phyloP scores from a whole-genome alignment of 129 eudicot genomes.

The Escallonia herrerae region DNA sequence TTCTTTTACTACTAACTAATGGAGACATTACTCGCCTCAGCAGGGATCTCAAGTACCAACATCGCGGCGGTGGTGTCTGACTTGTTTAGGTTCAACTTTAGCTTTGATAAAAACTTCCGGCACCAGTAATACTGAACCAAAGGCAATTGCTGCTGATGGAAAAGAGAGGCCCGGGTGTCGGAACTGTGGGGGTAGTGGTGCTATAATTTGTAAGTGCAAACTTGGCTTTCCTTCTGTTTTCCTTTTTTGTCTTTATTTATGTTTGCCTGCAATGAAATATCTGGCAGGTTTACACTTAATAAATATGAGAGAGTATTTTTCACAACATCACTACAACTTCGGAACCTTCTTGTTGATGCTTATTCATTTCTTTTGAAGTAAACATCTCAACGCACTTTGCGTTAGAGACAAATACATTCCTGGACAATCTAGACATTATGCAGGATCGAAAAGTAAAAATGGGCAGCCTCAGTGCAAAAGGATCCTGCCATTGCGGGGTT shows the following conservation, averaged over 20 bases:
- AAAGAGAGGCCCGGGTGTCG: slow-evolving; percentile 68
- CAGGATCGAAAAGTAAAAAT: too few relatives aligned
- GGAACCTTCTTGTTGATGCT: too few relatives aligned
- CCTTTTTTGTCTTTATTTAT: not conserved
- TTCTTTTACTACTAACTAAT: not conserved
- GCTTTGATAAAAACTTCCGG: slow-evolving; percentile 46
- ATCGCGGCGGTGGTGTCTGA: slow-evolving; percentile 66
- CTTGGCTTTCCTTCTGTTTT: not conserved
- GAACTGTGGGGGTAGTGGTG: slow-evolving; percentile 90
- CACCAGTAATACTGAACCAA: slow-evolving; percentile 19
- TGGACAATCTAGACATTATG: too few relatives aligned
- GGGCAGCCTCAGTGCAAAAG: too few relatives aligned
- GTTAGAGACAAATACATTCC: too few relatives aligned
- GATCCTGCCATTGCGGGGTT: too few relatives aligned
- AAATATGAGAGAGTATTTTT: too few relatives aligned
- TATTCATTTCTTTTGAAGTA: too few relatives aligned
- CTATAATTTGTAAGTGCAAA: slow-evolving; percentile 72
- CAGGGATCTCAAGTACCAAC: slow-evolving; percentile 44
- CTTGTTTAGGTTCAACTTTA: slow-evolving; percentile 69
- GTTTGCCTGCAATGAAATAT: not conserved
- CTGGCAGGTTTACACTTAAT: not conserved
- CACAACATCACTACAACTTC: too few relatives aligned
- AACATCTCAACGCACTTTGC: too few relatives aligned
- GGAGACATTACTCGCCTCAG: slow-evolving; percentile 2
- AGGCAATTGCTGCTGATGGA: slow-evolving; percentile 44